Evolutionary conservation across 192 early-diverging fungal genomes (phyloP).

Genomic region (Podochytrium sp.): DNA sequence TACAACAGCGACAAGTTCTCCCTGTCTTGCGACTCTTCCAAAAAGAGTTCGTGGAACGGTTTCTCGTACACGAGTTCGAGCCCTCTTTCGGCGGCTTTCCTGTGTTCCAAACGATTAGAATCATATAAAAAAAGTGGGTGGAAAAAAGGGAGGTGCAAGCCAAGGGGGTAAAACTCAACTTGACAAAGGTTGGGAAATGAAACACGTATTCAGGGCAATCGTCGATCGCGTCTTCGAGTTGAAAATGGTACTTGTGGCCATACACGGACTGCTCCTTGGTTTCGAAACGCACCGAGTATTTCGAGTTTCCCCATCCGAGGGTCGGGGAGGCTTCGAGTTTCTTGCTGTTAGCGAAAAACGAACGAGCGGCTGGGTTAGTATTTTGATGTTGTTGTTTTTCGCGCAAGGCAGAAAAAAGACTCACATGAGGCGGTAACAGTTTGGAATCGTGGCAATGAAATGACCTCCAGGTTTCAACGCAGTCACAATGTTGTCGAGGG

Average conservation of each 20-base stretch:
- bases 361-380: too few species aligned
- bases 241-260: conserved; percentile 88
- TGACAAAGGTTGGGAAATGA: conserved; percentile 78
- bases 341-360: not conserved
- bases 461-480: conserved; percentile 73
- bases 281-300: conserved; percentile 90
- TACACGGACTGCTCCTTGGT: conserved; percentile 62
- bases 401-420: conserved; percentile 10
- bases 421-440: conserved; percentile 88
- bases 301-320: conserved; percentile 82
- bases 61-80: conserved; percentile 75
- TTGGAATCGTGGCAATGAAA: conserved; percentile 93
- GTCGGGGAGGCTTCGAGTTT: conserved; percentile 49
- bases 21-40: conserved; percentile 58
- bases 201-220: conserved; percentile 95
- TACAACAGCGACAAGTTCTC: conserved; percentile 62
- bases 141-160: too few species aligned
- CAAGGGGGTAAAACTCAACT: conserved; percentile 46
- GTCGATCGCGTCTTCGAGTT: conserved; percentile 93
- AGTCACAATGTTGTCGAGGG: conserved; percentile 77
- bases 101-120: conserved; percentile 30
- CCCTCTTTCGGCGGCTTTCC: conserved; percentile 82
- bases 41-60: conserved; percentile 85
- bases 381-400: not conserved
- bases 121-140: too few species aligned